Conservation (phyloP, 2,329 filamentous ascomycete genomes). For the Aspergillus sp. region DNA sequence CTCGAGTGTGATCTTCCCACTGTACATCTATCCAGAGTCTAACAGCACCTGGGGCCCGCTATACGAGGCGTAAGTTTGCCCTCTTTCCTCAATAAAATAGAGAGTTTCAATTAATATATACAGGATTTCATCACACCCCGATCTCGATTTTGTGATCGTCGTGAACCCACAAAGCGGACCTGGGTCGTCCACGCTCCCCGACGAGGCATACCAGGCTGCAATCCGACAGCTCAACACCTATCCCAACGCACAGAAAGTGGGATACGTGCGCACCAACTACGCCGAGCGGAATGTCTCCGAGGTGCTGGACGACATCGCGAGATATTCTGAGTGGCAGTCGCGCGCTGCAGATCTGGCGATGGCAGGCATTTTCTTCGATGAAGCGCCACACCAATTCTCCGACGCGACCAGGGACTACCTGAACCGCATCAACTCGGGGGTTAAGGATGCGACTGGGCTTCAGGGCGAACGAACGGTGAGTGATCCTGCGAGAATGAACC, state of each 20-base stretch:
- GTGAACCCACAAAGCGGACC: constrained; percentile 36
- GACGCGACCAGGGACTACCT: constrained; percentile 20
- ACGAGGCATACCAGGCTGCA: constrained; percentile 33
- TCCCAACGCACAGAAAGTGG: constrained; percentile 40
- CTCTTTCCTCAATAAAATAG: neutral
- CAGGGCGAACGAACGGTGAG: constrained; percentile 12
- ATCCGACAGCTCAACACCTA: constrained; percentile 39
- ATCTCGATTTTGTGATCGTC: constrained; percentile 28
- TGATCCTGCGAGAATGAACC: neutral
- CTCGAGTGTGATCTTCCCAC: constrained; percentile 21
- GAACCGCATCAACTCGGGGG: constrained; percentile 16
- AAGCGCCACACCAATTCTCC: constrained; percentile 27
- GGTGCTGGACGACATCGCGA: constrained; percentile 36
- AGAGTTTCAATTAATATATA: neutral
- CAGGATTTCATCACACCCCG: constrained; percentile 20
- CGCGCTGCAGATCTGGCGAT: constrained; percentile 28
- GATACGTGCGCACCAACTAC: constrained; percentile 43
- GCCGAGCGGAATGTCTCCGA: constrained; percentile 28
- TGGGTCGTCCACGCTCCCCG: constrained; percentile 30
- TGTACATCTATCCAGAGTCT: constrained; percentile 26
- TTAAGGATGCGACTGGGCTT: constrained; percentile 15
- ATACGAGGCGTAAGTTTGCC: constrained; percentile 18
- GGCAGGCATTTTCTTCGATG: constrained; percentile 44
- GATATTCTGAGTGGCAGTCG: constrained; percentile 38
- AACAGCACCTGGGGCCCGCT: constrained; percentile 23